Evolutionary conservation across 1,284 basidiomycete species (phyloP), one percentile per base, ranked within the genome.

Genomic region (Earliella scabrosa): DNA sequence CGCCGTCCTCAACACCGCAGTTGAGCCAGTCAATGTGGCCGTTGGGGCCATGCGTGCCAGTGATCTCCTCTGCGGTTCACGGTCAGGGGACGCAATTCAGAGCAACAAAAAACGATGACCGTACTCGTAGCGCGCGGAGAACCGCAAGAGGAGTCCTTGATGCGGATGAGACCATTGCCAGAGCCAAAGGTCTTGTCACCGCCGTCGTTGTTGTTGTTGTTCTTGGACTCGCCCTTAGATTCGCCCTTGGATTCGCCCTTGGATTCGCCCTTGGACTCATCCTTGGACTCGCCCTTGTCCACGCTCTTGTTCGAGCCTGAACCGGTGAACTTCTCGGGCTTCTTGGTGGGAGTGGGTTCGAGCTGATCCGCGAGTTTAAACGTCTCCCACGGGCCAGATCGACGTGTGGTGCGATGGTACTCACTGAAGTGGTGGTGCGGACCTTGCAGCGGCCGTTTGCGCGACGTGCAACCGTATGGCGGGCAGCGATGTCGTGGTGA

Each of bases 1-100:
- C 86, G 26, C 70, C 73, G 31, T 65, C 67, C 32, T 77, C 73
- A 59, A 93, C 68, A 48, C 90, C 92, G 66, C 93, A 95, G 74
- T 92, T 93, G 65, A 95, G 72, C 83, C 87, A 95, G 59, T 83
- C 77, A 51, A 90, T 81, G 60, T 76, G 71, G 21, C 92, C 92
- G 70, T 95, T 95, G 23, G 92, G 91, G 18, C 86, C 86, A 49
- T 74, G 72, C 21, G 75, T 72, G 7, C 71, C 66, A 4, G 82
- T 85, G 53, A 79, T 72, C 27, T 81, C 61, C 61, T 67, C 87
- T 88, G 63, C 14, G 41, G 39, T 7, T 14, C 10, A 2, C 21
- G 39, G 8, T 48, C 20, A 46, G 45, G 5, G 2, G 18, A 23
- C 23, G 39, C 21, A 2, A 18, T 4, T 14, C 10, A 21, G 23